Percentiles rank a stretch among this genome's conserved stretches.
Conservation (phyloP, 768 basidiomycete genomes). For the Tephrocybe sp. region DNA sequence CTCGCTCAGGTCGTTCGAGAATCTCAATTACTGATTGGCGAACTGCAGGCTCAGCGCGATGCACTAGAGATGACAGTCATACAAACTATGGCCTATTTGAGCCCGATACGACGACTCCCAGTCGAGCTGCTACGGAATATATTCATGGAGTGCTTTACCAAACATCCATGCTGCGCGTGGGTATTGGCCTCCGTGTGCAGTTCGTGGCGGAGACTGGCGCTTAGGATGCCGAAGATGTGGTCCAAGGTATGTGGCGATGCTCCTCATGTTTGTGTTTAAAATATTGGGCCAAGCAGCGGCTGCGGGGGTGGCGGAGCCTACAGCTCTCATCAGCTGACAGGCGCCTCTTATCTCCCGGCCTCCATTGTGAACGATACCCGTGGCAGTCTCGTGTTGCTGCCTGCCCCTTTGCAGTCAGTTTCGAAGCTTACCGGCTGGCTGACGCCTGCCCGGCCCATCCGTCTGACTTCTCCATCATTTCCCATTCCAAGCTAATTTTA, state of each 20-base stretch:
- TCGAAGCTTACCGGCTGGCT: not conserved
- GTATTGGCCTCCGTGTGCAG: slow-evolving; percentile 66
- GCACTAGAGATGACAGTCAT: slow-evolving; percentile 46
- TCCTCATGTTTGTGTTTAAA: no score
- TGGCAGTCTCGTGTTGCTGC: not conserved
- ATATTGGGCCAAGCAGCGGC: no score
- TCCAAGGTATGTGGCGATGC: slow-evolving; percentile 56
- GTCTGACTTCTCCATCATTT: slow-evolving; percentile 2
- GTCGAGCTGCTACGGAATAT: slow-evolving; percentile 71
- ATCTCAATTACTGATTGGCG: slow-evolving; percentile 49
- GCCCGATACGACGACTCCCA: slow-evolving; percentile 70
- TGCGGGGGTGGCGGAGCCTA: no score
- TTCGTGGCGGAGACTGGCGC: slow-evolving; percentile 62
- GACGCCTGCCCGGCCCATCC: not conserved
- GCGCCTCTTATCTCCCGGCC: not conserved
- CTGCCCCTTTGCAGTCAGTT: not conserved
- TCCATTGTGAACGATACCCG: not conserved
- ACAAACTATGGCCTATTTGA: slow-evolving; percentile 60
- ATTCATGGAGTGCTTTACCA: slow-evolving; percentile 67
- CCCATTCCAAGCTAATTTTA: slow-evolving; percentile 8
- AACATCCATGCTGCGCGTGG: slow-evolving; percentile 75
- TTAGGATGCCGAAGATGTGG: slow-evolving; percentile 71
- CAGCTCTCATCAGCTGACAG: not conserved
- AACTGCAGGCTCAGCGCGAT: slow-evolving; percentile 48
- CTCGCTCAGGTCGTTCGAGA: slow-evolving; percentile 60